A percentile compares a stretch with the other conserved stretches of the same genome.
phyloP scores from a whole-genome alignment of 2,329 filamentous ascomycete species.

The Orbilia quercus region DNA sequence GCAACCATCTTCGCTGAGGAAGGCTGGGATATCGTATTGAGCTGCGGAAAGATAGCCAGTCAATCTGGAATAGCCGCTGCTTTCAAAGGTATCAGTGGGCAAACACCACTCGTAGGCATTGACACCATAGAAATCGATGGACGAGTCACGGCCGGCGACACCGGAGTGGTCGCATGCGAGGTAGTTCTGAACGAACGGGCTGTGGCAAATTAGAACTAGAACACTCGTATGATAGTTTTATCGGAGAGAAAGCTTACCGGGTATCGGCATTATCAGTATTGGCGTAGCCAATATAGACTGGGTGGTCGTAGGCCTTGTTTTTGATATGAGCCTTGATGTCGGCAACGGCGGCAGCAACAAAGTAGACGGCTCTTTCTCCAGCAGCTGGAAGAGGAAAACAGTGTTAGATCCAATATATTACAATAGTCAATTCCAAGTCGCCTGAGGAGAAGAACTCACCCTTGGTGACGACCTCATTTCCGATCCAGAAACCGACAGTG shows the following conservation, averaged over 20 bases:
- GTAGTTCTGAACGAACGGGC: constrained; percentile 75
- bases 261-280: constrained; percentile 82
- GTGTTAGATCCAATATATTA: not conserved
- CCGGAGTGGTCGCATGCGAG: constrained; percentile 79
- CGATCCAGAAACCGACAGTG: constrained; percentile 83
- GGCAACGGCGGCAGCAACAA: constrained; percentile 81
- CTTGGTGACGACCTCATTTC: constrained; percentile 83
- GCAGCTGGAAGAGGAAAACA: constrained; percentile 61
- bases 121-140: constrained; percentile 76
- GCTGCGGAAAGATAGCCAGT: constrained; percentile 72
- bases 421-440: not conserved
- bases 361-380: constrained; percentile 76
- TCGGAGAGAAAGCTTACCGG: constrained; percentile 61
- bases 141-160: constrained; percentile 67
- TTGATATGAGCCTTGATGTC: constrained; percentile 86
- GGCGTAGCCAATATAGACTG: constrained; percentile 86
- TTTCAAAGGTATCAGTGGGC: constrained; percentile 71
- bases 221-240: not conserved
- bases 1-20: constrained; percentile 84
- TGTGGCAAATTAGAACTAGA: constrained; percentile 1
- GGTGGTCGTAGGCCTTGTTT: constrained; percentile 75
- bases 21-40: constrained; percentile 75
- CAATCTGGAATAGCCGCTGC: constrained; percentile 76
- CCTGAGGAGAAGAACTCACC: constrained; percentile 6
- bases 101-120: constrained; percentile 81